A percentile compares a stretch with the other conserved stretches of the same genome.
Evolutionary conservation across 106 monocot genomes (phyloP).

Genomic region (Agapanthus africanus): DNA sequence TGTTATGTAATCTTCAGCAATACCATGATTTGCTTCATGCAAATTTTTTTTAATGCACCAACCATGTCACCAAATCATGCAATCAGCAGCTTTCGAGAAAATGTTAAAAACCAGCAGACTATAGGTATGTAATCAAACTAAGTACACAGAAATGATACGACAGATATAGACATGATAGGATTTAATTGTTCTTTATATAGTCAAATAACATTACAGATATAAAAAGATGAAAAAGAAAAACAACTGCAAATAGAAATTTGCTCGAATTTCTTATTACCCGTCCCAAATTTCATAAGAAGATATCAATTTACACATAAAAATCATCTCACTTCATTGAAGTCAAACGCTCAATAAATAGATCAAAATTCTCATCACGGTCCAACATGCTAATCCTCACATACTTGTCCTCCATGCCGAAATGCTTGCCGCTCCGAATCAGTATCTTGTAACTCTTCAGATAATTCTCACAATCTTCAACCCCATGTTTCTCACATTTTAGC

Average conservation of each 20-base stretch:
- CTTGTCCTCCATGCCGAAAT: conserved; percentile 34
- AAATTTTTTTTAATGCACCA: no score
- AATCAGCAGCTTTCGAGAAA: no score
- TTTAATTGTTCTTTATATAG: no score
- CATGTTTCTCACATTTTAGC: conserved; percentile 64
- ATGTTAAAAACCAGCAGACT: no score
- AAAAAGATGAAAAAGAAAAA: no score
- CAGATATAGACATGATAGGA: no score
- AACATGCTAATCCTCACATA: conserved; percentile 65
- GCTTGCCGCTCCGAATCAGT: conserved; percentile 41
- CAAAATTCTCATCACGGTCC: conserved; percentile 48
- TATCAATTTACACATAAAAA: background rate
- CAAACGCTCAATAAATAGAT: conserved; percentile 44
- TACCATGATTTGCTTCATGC: no score
- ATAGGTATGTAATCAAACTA: no score
- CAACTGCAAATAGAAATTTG: background rate
- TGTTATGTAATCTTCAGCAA: no score
- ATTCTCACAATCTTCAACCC: conserved; percentile 40
- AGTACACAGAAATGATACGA: no score
- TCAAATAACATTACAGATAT: no score
- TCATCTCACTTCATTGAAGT: conserved; percentile 13
- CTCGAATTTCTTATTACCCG: background rate
- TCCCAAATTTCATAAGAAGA: background rate
- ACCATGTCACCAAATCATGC: no score
- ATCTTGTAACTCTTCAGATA: conserved; percentile 40